A percentile compares a stretch with the other conserved stretches of the same genome.
Evolutionary conservation across 1,284 basidiomycete genomes (phyloP).

Genomic region (Moesziomyces parantarcticus): DNA sequence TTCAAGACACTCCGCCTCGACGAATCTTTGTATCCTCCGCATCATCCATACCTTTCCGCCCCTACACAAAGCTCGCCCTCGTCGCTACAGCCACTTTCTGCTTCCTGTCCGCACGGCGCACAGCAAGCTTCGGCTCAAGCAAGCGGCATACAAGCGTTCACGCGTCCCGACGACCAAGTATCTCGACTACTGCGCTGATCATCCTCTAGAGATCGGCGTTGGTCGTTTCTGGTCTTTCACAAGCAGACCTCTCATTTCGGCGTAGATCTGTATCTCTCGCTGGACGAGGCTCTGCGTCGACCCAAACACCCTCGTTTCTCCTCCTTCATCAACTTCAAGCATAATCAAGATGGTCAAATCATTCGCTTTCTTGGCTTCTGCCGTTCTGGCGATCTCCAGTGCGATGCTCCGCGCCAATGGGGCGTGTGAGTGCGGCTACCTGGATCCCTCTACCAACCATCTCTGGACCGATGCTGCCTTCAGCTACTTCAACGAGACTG

Average conservation of each 20-base stretch:
- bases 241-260: slow-evolving; percentile 4
- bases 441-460: slow-evolving; percentile 49
- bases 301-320: neutral
- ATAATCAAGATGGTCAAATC: slow-evolving; percentile 28
- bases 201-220: neutral
- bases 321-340: neutral
- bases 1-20: slow-evolving; percentile 1
- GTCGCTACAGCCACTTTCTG: slow-evolving; percentile 8
- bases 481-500: slow-evolving; percentile 60
- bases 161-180: neutral
- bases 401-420: slow-evolving; percentile 25
- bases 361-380: slow-evolving; percentile 15
- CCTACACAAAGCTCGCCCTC: slow-evolving; percentile 8
- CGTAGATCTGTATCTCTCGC: slow-evolving; percentile 1
- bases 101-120: slow-evolving; percentile 28
- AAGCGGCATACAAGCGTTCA: slow-evolving; percentile 5
- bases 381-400: slow-evolving; percentile 32
- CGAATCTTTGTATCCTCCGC: neutral
- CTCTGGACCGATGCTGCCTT: slow-evolving; percentile 62
- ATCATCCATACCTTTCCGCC: neutral
- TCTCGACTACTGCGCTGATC: neutral
- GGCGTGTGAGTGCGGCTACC: slow-evolving; percentile 58
- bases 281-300: slow-evolving; percentile 7
- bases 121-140: slow-evolving; percentile 16
- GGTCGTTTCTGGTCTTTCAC: neutral